Evolutionary conservation across 176 grass and related monocot genomes (phyloP).

Genomic region (Aegilops speltoides): DNA sequence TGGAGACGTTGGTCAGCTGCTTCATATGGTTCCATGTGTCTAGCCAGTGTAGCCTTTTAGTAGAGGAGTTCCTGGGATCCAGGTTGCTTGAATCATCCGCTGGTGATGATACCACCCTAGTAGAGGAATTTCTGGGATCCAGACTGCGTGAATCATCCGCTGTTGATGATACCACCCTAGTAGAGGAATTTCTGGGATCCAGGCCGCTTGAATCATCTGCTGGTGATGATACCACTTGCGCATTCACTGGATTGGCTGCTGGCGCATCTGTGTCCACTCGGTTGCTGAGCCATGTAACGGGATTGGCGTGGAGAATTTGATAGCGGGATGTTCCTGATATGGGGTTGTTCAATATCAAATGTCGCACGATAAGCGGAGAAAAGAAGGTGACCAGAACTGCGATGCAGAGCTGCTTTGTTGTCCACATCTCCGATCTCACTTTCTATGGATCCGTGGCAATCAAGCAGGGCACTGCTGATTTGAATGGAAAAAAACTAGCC

Average conservation of each 20-base stretch:
- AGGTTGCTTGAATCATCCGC: slow-evolving; percentile 22
- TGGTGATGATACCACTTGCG: not conserved
- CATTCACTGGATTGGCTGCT: slow-evolving; percentile 29
- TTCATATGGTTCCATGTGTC: slow-evolving; percentile 72
- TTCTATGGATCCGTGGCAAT: not conserved
- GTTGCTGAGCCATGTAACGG: slow-evolving; percentile 40
- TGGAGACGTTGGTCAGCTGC: slow-evolving; percentile 39
- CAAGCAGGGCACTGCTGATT: not conserved
- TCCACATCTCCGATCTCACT: slow-evolving; percentile 30
- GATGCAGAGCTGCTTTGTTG: slow-evolving; percentile 51
- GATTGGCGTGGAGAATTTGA: slow-evolving; percentile 40
- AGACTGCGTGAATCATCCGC: too few species aligned
- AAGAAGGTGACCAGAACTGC: slow-evolving; percentile 46
- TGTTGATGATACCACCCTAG: not conserved
- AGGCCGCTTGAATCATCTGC: too few species aligned
- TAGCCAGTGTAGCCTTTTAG: slow-evolving; percentile 43
- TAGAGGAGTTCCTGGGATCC: slow-evolving; percentile 26
- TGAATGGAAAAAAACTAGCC: not conserved
- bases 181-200: too few species aligned
- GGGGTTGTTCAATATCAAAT: slow-evolving; percentile 54
- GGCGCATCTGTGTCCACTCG: not conserved
- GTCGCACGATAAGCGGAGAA: slow-evolving; percentile 53
- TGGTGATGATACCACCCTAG: not conserved
- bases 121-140: too few species aligned
- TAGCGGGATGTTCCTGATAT: slow-evolving; percentile 30